Evolutionary conservation across 148 eudicot species (phyloP).

Genomic region (Vaccinium darrowii): DNA sequence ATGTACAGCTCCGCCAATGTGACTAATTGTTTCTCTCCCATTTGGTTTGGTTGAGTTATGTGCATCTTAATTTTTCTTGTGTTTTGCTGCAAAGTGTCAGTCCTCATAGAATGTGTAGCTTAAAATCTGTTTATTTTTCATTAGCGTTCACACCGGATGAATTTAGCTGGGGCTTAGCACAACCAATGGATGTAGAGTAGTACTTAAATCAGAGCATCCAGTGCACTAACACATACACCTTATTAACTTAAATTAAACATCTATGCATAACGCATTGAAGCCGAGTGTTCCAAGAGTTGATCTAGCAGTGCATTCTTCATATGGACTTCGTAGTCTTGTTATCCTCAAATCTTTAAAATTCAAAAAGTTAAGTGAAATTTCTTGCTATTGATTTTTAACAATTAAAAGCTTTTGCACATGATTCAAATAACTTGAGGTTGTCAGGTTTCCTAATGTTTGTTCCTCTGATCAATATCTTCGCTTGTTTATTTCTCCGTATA

Average conservation of each 20-base stretch:
- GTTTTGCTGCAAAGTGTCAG: not conserved
- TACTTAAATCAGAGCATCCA: not conserved
- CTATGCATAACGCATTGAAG: not conserved
- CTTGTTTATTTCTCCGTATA: not conserved
- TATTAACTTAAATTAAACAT: slow-evolving; percentile 4
- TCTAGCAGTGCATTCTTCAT: not conserved
- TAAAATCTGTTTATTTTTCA: not conserved
- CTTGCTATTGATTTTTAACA: not conserved
- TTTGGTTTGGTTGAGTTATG: not conserved
- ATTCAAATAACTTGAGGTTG: not conserved
- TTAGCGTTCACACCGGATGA: not conserved
- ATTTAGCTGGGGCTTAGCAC: not conserved
- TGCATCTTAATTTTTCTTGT: not conserved
- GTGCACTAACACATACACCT: not conserved
- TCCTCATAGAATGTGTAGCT: not conserved
- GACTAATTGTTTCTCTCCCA: not conserved
- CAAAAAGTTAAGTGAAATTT: not conserved
- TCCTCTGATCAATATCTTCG: not conserved
- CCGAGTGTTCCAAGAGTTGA: not conserved
- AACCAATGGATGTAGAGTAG: not conserved
- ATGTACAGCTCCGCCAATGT: not conserved
- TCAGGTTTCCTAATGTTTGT: not conserved
- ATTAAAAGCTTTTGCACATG: not conserved
- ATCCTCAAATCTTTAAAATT: not conserved
- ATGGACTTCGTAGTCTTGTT: not conserved